phyloP scores from a whole-genome alignment of 306 rosid genomes.

The Pyrus bretschneideri region DNA sequence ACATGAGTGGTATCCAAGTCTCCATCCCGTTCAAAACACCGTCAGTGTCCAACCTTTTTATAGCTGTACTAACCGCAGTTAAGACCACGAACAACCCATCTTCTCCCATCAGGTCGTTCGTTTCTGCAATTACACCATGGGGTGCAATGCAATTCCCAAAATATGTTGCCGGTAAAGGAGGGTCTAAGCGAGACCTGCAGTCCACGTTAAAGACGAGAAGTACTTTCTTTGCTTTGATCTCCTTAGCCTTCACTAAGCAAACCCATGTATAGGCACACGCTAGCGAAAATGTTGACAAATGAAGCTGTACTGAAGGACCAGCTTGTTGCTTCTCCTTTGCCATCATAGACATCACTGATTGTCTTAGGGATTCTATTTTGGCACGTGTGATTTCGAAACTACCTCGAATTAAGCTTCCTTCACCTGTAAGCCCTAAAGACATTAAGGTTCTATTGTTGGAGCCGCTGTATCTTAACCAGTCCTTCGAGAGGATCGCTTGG shows the following conservation, averaged over 20 bases:
- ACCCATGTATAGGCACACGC: constrained; percentile 20
- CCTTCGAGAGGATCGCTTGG: not conserved
- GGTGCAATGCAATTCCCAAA: constrained; percentile 16
- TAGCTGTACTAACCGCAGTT: constrained; percentile 2
- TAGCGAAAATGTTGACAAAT: constrained; percentile 19
- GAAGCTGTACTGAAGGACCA: not conserved
- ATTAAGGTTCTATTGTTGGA: not conserved
- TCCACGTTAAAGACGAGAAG: not conserved
- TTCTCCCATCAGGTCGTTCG: constrained; percentile 13
- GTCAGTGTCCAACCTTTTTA: constrained; percentile 5
- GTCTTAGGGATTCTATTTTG: not conserved
- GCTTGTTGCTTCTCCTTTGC: not conserved
- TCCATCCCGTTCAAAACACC: not conserved
- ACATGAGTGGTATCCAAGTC: not conserved
- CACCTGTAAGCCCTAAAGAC: not conserved
- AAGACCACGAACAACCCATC: constrained; percentile 18
- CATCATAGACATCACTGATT: not conserved
- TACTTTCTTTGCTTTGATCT: not conserved
- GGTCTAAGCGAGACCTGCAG: constrained; percentile 15
- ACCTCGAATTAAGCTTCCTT: constrained; percentile 7
- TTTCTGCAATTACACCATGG: not conserved
- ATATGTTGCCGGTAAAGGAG: constrained; percentile 8
- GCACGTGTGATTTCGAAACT: constrained; percentile 14
- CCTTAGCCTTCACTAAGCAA: constrained; percentile 20
- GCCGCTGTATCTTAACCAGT: not conserved